phyloP scores from a whole-genome alignment of 73 alveolate genomes.

The Blepharisma stoltei region DNA sequence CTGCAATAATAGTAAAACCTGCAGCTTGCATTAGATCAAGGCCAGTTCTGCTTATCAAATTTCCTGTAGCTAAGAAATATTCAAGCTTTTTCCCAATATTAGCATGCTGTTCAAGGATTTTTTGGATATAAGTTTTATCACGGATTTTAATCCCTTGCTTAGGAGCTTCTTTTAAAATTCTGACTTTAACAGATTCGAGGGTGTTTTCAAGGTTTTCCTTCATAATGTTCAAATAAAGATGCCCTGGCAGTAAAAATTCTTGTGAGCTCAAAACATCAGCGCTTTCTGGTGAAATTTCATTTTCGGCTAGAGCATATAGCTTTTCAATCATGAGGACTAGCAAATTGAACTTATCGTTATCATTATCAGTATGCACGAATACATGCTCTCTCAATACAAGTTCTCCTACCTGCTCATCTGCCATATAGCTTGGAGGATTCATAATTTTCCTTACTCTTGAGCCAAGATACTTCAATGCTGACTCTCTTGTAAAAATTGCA shows the following conservation, averaged over 20 bases:
- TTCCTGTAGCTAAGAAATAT: conserved; percentile 99
- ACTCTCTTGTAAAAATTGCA: conserved; percentile 71
- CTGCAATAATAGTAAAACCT: conserved; percentile 92
- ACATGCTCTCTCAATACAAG: conserved; percentile 82
- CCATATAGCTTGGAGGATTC: conserved; percentile 68
- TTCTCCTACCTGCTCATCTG: conserved; percentile 92
- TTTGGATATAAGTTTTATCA: conserved; percentile 73
- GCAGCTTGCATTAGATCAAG: conserved; percentile 91
- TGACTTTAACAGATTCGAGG: conserved; percentile 82
- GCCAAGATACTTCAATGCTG: conserved; percentile 89
- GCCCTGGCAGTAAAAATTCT: conserved; percentile 94
- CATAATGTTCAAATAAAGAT: conserved; percentile 83
- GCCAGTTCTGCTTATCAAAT: conserved; percentile 92
- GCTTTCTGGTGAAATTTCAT: conserved; percentile 89
- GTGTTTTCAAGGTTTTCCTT: conserved; percentile 92
- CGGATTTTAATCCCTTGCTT: conserved; percentile 77
- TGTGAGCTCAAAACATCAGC: conserved; percentile 91
- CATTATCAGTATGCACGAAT: conserved; percentile 80
- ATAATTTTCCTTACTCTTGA: conserved; percentile 77
- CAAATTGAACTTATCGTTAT: conserved; percentile 81
- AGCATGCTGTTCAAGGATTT: conserved; percentile 80
- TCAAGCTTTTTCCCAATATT: conserved; percentile 95
- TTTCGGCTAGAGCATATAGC: conserved; percentile 90
- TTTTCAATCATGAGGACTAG: conserved; percentile 91
- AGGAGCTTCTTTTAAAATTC: conserved; percentile 71